Evolutionary conservation across 225 moss, liverwort and hornwort species (phyloP).

Genomic region (Thuidium tamariscinum): DNA sequence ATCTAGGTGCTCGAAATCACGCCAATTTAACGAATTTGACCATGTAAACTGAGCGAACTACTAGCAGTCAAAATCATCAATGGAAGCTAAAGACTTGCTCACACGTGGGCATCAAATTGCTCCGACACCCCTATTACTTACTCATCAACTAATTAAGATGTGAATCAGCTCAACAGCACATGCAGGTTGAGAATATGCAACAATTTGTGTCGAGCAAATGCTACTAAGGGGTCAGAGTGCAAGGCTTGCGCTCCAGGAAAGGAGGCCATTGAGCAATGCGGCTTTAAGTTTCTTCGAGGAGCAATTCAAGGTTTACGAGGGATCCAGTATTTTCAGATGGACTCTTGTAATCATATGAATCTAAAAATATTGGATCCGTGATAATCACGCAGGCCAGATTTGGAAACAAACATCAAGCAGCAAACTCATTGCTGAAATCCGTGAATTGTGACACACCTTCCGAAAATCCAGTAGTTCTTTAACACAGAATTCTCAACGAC

Average conservation of each 20-base stretch:
- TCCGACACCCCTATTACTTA: no score
- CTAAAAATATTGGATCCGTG: not conserved
- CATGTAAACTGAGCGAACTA: not conserved
- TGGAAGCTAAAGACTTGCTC: not conserved
- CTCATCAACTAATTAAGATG: not conserved
- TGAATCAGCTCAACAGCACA: not conserved
- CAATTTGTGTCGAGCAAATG: not conserved
- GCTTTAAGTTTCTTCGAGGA: not conserved
- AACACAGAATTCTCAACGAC: not conserved
- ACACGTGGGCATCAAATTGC: not conserved
- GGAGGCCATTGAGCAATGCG: not conserved
- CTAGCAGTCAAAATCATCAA: not conserved
- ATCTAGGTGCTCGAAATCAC: not conserved
- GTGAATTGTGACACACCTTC: not conserved
- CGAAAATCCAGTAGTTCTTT: not conserved
- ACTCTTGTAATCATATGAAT: not conserved
- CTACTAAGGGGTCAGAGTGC: not conserved
- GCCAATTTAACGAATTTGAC: not conserved
- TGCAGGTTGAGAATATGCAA: not conserved
- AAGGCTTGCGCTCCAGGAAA: not conserved
- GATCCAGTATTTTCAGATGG: not conserved
- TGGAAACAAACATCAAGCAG: not conserved
- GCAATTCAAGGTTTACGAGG: not conserved
- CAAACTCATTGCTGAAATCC: not conserved
- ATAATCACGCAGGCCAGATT: not conserved